A percentile compares a stretch with the other conserved stretches of the same genome.
Conservation (phyloP, 2,329 filamentous ascomycete species). For the Falciphora oryzae region DNA sequence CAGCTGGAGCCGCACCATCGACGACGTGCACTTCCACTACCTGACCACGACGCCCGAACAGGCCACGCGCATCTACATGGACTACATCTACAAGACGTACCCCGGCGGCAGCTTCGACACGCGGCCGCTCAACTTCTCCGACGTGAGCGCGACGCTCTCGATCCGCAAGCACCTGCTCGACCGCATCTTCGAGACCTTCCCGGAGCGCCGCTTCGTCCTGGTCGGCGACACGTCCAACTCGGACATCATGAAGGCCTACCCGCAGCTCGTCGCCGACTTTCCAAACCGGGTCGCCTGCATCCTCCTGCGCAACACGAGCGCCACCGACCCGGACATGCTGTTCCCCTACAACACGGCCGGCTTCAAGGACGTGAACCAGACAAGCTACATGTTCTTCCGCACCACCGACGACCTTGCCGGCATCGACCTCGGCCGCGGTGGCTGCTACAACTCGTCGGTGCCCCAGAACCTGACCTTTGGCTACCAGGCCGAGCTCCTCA, state of each 20-base stretch:
- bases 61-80: conserved; percentile 71
- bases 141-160: conserved; percentile 62
- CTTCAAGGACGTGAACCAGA: conserved; percentile 61
- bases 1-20: conserved; percentile 63
- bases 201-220: conserved; percentile 67
- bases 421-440: conserved; percentile 56
- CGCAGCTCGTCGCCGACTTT: conserved; percentile 56
- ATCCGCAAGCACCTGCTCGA: conserved; percentile 66
- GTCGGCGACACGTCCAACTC: conserved; percentile 71
- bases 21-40: conserved; percentile 72
- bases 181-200: conserved; percentile 70
- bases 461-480: conserved; percentile 67
- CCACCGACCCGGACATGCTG: conserved; percentile 59
- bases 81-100: conserved; percentile 73
- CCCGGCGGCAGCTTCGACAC: conserved; percentile 74
- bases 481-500: conserved; percentile 49
- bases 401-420: conserved; percentile 62
- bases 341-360: conserved; percentile 72
- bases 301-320: conserved; percentile 66
- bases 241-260: conserved; percentile 66
- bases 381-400: conserved; percentile 74
- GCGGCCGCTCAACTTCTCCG: conserved; percentile 73
- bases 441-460: conserved; percentile 61
- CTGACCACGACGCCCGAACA: conserved; percentile 77
- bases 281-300: conserved; percentile 73